A percentile compares a stretch with the other conserved stretches of the same genome.
Evolutionary conservation across 225 moss, liverwort and hornwort genomes (phyloP).

Genomic region (Marchantia polymorpha): DNA sequence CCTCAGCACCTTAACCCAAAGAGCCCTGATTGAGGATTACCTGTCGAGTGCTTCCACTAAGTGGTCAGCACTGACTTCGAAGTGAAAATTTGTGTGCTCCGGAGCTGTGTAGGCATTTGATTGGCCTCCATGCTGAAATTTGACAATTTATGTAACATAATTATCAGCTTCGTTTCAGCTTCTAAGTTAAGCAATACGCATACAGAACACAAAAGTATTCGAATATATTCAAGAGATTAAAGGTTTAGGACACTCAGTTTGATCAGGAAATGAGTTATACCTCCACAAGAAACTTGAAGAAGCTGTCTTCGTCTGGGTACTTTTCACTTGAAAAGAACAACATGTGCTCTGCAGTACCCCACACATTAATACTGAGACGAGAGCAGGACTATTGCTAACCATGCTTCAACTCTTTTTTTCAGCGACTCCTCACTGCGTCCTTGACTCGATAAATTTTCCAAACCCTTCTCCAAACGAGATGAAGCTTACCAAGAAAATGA

Average conservation of each 20-base stretch:
- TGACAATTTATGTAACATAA: conserved; percentile 3
- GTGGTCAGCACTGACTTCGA: conserved; percentile 93
- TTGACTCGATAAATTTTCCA: neutral
- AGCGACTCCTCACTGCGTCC: neutral
- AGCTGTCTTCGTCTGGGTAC: conserved; percentile 97
- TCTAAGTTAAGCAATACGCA: neutral
- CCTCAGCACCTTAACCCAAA: neutral
- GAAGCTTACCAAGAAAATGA: conserved; percentile 75
- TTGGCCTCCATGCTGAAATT: conserved; percentile 93
- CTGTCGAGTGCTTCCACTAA: conserved; percentile 89
- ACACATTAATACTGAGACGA: neutral
- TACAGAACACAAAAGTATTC: neutral
- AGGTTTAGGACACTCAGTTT: neutral
- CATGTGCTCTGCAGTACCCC: conserved; percentile 76
- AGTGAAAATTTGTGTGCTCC: conserved; percentile 94
- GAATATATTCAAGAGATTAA: too few relatives aligned
- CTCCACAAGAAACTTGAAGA: conserved; percentile 95
- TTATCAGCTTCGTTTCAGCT: conserved; percentile 3
- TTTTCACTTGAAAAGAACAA: conserved; percentile 96
- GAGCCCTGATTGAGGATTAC: conserved; percentile 35
- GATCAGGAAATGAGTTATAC: conserved; percentile 29
- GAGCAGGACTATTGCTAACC: neutral
- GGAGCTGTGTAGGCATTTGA: conserved; percentile 93
- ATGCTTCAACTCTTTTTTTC: neutral
- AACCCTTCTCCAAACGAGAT: neutral